Percentiles rank a stretch among this genome's conserved stretches.
Conservation (phyloP, 345 rosid species). For the Crucihimalaya himalaica region DNA sequence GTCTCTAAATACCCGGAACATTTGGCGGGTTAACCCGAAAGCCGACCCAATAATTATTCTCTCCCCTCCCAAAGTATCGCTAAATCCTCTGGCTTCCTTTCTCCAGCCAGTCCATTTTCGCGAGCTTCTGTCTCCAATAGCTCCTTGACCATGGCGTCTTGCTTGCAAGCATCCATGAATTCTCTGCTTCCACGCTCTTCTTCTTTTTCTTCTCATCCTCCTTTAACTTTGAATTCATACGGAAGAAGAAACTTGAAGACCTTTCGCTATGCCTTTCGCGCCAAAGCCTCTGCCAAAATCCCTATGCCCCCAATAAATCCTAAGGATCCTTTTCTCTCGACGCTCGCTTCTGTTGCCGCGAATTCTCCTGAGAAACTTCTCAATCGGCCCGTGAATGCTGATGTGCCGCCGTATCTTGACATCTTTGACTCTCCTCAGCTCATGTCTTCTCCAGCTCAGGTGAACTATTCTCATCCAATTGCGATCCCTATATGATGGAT, state of each 20-base stretch:
- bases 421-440: constrained; percentile 71
- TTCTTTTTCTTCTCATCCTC: constrained; percentile 14
- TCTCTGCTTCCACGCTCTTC: constrained; percentile 44
- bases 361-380: constrained; percentile 57
- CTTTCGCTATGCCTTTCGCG: constrained; percentile 40
- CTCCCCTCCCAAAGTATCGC: constrained; percentile 2
- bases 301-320: constrained; percentile 77
- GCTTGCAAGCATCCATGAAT: constrained; percentile 51
- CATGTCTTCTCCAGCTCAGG: constrained; percentile 87
- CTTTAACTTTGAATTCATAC: constrained; percentile 37
- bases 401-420: constrained; percentile 70
- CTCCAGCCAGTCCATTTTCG: constrained; percentile 30
- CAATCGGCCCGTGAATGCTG: constrained; percentile 50
- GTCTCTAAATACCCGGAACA: not conserved
- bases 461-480: constrained; percentile 14
- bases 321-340: constrained; percentile 70
- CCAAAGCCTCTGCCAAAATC: constrained; percentile 53
- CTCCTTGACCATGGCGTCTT: constrained; percentile 47
- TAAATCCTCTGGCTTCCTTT: constrained; percentile 36
- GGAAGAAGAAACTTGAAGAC: constrained; percentile 42
- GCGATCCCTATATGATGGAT: not conserved
- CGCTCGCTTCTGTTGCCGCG: constrained; percentile 63
- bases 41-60: constrained; percentile 1
- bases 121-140: constrained; percentile 24
- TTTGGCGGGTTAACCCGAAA: not conserved